phyloP scores from a whole-genome alignment of 352 stramenopile species.

The Globisporangium mamillatum region DNA sequence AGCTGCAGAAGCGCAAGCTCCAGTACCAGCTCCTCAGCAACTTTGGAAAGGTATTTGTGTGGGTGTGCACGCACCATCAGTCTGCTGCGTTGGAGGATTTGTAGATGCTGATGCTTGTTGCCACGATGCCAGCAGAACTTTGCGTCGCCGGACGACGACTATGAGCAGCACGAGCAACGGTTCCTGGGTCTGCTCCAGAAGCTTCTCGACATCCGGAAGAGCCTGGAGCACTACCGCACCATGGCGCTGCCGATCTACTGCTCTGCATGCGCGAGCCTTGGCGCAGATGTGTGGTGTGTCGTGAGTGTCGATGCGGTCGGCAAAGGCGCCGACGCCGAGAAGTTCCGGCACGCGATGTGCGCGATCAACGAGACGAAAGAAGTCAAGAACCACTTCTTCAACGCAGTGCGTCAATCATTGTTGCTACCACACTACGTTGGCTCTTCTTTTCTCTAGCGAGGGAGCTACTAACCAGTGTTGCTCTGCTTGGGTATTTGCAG shows the following conservation, averaged over 20 bases:
- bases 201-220: conserved; percentile 69
- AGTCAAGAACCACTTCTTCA: conserved; percentile 73
- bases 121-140: conserved; percentile 30
- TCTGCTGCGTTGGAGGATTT: background rate
- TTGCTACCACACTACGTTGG: background rate
- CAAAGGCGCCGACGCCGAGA: conserved; percentile 61
- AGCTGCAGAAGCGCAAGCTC: conserved; percentile 57
- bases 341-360: conserved; percentile 73
- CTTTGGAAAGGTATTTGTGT: conserved; percentile 45
- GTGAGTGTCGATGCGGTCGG: conserved; percentile 62
- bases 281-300: conserved; percentile 73
- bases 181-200: conserved; percentile 68
- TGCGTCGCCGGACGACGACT: conserved; percentile 52
- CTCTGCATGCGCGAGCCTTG: conserved; percentile 54
- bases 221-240: conserved; percentile 61
- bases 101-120: background rate
- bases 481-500: conserved; percentile 18
- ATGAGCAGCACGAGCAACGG: conserved; percentile 68
- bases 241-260: conserved; percentile 62
- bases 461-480: background rate
- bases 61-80: background rate
- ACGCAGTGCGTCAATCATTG: conserved; percentile 33
- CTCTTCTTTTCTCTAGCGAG: too few relatives aligned
- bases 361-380: conserved; percentile 76
- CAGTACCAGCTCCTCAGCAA: conserved; percentile 52